A percentile compares a stretch with the other conserved stretches of the same genome.
These are phyloP conservation scores for Acer yangbiense DNA, from an alignment of 345 rosid genomes.

Conservation along the genomic window DNA sequence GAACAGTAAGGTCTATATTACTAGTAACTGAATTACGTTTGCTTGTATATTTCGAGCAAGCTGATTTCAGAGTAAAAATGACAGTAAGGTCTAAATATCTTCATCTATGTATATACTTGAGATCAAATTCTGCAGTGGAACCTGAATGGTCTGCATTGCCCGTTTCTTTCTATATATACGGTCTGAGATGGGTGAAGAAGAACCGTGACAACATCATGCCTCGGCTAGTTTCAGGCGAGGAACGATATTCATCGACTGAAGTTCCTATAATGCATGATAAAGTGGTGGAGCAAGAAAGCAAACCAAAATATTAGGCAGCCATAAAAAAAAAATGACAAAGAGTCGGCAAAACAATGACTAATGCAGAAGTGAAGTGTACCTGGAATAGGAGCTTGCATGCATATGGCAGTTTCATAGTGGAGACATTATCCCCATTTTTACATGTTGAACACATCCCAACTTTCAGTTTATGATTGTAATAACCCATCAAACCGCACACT, in stretches of 20 bases:
- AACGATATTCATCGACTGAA: slow-evolving; percentile 81
- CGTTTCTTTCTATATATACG: not conserved
- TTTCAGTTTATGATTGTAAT: slow-evolving; percentile 77
- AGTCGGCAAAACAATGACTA: not conserved
- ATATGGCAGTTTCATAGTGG: slow-evolving; percentile 84
- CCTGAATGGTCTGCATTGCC: too few relatives aligned
- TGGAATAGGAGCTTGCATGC: slow-evolving; percentile 95
- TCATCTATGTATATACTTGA: too few relatives aligned
- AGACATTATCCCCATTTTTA: slow-evolving; percentile 75
- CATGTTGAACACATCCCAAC: slow-evolving; percentile 75
- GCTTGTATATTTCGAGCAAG: too few relatives aligned
- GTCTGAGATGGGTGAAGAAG: too few relatives aligned
- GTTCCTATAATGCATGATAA: slow-evolving; percentile 48
- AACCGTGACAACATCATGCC: slow-evolving; percentile 35
- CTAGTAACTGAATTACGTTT: too few relatives aligned
- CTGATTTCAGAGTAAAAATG: too few relatives aligned
- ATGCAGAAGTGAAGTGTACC: slow-evolving; percentile 36
- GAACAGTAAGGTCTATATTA: too few relatives aligned
- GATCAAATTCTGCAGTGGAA: too few relatives aligned
- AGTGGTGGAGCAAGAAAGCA: not conserved
- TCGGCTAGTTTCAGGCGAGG: slow-evolving; percentile 63
- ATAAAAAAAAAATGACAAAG: not conserved
- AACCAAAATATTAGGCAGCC: not conserved
- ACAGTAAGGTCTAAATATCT: too few relatives aligned
- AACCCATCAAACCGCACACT: slow-evolving; percentile 86